Percentiles rank a stretch among this genome's conserved stretches.
Conservation (phyloP, 495 filamentous ascomycete genomes). For the Hypoxylon lenormandii region DNA sequence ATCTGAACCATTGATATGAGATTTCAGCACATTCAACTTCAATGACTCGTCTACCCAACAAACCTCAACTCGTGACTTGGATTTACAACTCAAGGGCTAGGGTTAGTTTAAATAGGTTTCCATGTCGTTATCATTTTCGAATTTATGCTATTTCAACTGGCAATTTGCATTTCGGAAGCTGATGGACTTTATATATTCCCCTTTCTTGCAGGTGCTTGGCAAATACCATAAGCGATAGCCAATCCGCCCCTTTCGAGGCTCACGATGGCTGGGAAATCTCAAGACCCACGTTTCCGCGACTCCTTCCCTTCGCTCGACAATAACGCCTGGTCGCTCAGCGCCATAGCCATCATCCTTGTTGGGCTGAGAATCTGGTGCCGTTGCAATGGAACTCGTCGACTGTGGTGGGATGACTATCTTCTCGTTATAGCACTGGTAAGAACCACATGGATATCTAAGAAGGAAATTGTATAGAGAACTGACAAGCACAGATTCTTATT, state of each 20-base stretch:
- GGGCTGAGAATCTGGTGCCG: neutral
- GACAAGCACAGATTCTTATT: neutral
- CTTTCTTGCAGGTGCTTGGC: neutral
- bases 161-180: too few relatives aligned
- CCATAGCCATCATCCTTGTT: neutral
- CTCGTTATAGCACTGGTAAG: conserved; percentile 1
- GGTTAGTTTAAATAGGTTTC: too few relatives aligned
- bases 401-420: conserved; percentile 1
- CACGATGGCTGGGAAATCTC: neutral
- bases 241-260: neutral
- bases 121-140: too few relatives aligned
- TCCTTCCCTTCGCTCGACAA: neutral
- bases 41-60: too few relatives aligned
- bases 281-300: neutral
- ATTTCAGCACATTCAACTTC: too few relatives aligned
- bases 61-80: too few relatives aligned
- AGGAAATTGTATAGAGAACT: neutral
- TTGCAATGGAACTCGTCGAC: neutral
- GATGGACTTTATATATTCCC: neutral
- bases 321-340: neutral
- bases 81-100: too few relatives aligned
- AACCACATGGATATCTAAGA: neutral
- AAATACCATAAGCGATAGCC: too few relatives aligned
- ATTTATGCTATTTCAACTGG: too few relatives aligned
- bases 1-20: too few relatives aligned